phyloP scores from a whole-genome alignment of 768 basidiomycete species.

The Boletellus ananiceps region DNA sequence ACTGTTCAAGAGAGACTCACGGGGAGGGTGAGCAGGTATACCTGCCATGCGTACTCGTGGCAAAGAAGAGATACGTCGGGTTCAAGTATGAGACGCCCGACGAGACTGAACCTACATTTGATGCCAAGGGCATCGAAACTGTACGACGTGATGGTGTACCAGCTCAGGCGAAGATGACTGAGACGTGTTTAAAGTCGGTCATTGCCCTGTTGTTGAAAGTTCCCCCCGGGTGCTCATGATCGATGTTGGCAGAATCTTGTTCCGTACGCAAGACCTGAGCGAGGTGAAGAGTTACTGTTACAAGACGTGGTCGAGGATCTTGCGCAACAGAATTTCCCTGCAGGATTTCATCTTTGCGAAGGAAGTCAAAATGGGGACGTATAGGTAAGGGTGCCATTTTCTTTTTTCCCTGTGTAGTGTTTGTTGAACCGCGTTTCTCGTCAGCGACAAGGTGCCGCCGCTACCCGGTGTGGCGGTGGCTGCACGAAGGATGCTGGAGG shows the following conservation, averaged over 20 bases:
- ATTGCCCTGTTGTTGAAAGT: background rate
- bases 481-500: conserved; percentile 63
- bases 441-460: conserved; percentile 76
- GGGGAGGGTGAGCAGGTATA: conserved; percentile 63
- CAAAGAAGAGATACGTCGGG: conserved; percentile 98
- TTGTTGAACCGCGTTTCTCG: no score
- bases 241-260: conserved; percentile 66
- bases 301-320: conserved; percentile 76
- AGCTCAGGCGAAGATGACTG: conserved; percentile 91
- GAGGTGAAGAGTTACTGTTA: conserved; percentile 86
- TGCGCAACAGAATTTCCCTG: conserved; percentile 75
- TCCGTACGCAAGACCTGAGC: conserved; percentile 85
- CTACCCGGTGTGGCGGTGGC: conserved; percentile 93
- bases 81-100: conserved; percentile 89
- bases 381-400: conserved; percentile 51
- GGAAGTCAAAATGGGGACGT: conserved; percentile 89
- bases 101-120: conserved; percentile 75
- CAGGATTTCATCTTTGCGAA: conserved; percentile 95
- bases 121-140: conserved; percentile 98
- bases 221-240: background rate
- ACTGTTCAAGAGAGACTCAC: background rate
- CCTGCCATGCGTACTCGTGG: conserved; percentile 89
- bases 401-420: background rate
- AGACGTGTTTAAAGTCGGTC: conserved; percentile 78
- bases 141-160: conserved; percentile 88